phyloP scores from a whole-genome alignment of 2,329 filamentous ascomycete genomes.

The Cordyceps fumosorosea region DNA sequence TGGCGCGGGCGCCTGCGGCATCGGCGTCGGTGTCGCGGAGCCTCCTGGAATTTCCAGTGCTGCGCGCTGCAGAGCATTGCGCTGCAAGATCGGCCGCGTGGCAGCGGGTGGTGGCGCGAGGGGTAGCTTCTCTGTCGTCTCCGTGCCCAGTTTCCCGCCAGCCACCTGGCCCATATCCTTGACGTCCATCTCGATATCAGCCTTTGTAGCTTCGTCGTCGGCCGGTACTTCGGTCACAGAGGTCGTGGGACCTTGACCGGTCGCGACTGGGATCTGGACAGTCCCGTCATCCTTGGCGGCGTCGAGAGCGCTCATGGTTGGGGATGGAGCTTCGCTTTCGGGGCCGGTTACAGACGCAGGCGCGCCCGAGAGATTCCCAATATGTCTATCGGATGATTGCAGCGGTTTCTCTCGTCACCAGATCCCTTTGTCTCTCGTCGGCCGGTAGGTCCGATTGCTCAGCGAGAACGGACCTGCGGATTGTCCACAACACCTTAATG shows the following conservation, averaged over 20 bases:
- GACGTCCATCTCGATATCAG: slow-evolving; percentile 5
- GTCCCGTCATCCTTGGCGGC: not conserved
- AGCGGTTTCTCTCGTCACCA: not conserved
- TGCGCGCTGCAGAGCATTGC: slow-evolving; percentile 22
- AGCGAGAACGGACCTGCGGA: slow-evolving; percentile 1
- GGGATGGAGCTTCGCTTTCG: not conserved
- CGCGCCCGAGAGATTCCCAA: not conserved
- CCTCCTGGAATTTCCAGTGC: slow-evolving; percentile 18
- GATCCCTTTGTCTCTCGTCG: not conserved
- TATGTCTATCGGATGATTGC: too few relatives aligned
- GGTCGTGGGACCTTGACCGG: not conserved
- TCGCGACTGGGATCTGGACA: not conserved
- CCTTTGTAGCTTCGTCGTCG: not conserved
- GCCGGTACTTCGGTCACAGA: not conserved
- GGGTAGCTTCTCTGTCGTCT: slow-evolving; percentile 30
- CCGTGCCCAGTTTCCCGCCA: slow-evolving; percentile 27
- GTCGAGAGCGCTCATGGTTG: not conserved
- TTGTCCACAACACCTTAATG: not conserved
- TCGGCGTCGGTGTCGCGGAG: slow-evolving; percentile 13
- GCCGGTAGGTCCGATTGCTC: not conserved
- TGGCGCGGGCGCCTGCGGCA: slow-evolving; percentile 26
- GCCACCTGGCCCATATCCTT: slow-evolving; percentile 31
- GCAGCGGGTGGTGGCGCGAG: slow-evolving; percentile 23
- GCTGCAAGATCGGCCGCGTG: slow-evolving; percentile 23
- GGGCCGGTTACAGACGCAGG: not conserved